Conservation (phyloP, 164 flowering plant species). For the Hamamelis virginiana region DNA sequence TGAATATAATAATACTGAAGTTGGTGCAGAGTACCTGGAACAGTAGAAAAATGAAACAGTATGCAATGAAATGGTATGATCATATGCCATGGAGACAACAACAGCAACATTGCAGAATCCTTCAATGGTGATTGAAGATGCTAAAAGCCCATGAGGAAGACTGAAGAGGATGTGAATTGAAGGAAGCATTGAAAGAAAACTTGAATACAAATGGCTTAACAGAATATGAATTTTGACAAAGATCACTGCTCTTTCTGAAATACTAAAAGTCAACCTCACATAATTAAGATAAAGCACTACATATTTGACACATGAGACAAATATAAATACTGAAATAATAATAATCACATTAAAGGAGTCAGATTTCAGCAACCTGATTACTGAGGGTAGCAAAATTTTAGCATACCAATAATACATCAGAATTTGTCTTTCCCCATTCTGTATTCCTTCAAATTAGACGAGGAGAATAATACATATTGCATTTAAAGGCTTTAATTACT, state of each 20-base stretch:
- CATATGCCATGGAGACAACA: no score
- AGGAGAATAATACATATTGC: neutral
- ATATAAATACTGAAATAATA: no score
- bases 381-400: neutral
- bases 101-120: no score
- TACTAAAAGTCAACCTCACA: no score
- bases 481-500: neutral
- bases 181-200: neutral
- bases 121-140: neutral
- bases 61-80: no score
- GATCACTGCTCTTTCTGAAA: no score
- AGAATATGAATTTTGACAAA: no score
- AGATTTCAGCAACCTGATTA: neutral
- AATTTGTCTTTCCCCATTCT: neutral
- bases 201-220: neutral
- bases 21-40: no score
- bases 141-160: constrained; percentile 2
- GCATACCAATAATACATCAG: neutral
- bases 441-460: neutral
- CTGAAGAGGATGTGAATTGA: neutral
- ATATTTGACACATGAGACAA: no score
- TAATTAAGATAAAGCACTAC: no score
- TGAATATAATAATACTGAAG: no score
- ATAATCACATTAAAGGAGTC: neutral
- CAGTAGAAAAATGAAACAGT: no score